A percentile compares a stretch with the other conserved stretches of the same genome.
Evolutionary conservation across 257 asterid genomes (phyloP).

Genomic region (Galeopsis tetrahit): DNA sequence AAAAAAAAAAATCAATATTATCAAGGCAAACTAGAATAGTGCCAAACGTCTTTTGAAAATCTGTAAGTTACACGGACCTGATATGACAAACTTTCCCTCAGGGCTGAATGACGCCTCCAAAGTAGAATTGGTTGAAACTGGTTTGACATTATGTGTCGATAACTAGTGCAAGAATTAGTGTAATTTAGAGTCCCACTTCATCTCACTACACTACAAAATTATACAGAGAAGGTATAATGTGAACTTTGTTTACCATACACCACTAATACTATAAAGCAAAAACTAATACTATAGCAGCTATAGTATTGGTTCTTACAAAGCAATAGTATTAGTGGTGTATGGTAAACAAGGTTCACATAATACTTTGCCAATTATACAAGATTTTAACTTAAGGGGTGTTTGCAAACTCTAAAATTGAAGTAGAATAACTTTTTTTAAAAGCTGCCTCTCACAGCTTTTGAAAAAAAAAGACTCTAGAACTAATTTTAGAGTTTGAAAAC

Average conservation of each 20-base stretch:
- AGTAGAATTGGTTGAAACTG: constrained; percentile 76
- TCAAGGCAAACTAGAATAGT: constrained; percentile 19
- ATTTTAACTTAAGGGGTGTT: not conserved
- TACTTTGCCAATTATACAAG: not conserved
- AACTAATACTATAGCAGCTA: too few species aligned
- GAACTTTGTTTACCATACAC: too few species aligned
- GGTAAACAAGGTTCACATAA: too few species aligned
- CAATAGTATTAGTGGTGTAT: too few species aligned
- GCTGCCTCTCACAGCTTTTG: too few species aligned
- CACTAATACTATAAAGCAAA: too few species aligned
- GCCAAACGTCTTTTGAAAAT: not conserved
- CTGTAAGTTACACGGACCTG: constrained; percentile 57
- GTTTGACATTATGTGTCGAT: constrained; percentile 78
- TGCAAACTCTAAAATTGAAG: too few species aligned
- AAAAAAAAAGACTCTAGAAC: too few species aligned
- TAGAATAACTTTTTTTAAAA: too few species aligned
- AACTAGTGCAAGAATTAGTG: constrained; percentile 47
- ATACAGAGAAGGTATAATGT: not conserved
- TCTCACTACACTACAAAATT: constrained; percentile 8
- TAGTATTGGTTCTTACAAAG: too few species aligned
- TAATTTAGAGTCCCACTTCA: constrained; percentile 23
- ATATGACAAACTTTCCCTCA: constrained; percentile 86
- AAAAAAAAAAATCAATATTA: constrained; percentile 4
- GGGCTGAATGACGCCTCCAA: constrained; percentile 98
- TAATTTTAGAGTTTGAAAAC: too few species aligned